phyloP scores from a whole-genome alignment of 2,329 filamentous ascomycete genomes.

The Dryadomyces quercus-mongolicae region DNA sequence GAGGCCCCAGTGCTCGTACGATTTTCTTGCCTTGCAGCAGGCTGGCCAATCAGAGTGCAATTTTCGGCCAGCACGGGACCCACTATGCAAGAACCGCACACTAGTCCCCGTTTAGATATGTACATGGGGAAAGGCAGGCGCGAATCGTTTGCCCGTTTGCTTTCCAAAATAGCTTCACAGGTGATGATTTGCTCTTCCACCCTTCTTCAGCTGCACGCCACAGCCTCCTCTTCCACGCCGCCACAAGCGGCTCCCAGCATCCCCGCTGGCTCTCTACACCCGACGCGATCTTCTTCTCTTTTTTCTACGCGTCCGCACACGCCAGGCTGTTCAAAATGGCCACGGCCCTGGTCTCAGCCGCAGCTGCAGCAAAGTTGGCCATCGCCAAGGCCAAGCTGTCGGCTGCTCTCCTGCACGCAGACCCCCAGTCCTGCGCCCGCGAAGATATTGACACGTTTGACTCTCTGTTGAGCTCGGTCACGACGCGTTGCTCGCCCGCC shows the following conservation, averaged over 20 bases:
- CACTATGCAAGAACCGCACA: background rate
- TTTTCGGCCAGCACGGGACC: background rate
- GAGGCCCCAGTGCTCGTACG: background rate
- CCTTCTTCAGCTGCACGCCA: background rate
- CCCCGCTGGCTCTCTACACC: background rate
- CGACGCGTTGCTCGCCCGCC: slow-evolving; percentile 60
- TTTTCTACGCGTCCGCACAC: background rate
- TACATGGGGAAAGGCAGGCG: background rate
- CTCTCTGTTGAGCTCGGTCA: slow-evolving; percentile 47
- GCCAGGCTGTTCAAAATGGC: background rate
- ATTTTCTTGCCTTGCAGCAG: background rate
- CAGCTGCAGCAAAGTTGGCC: slow-evolving; percentile 59
- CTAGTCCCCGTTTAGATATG: background rate
- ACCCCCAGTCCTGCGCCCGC: slow-evolving; percentile 57
- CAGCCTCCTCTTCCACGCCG: background rate
- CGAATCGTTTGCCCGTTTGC: background rate
- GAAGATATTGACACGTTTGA: slow-evolving; percentile 61
- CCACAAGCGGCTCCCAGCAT: background rate
- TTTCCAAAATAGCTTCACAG: background rate
- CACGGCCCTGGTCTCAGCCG: slow-evolving; percentile 19
- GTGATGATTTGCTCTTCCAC: background rate
- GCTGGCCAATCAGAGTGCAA: background rate
- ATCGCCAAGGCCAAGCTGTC: slow-evolving; percentile 72
- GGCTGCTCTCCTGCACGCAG: slow-evolving; percentile 59
- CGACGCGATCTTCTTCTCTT: background rate